Percentiles rank a stretch among this genome's conserved stretches.
Conservation (phyloP, 1,139 yeast genomes). For the Taphrina flavorubra region DNA sequence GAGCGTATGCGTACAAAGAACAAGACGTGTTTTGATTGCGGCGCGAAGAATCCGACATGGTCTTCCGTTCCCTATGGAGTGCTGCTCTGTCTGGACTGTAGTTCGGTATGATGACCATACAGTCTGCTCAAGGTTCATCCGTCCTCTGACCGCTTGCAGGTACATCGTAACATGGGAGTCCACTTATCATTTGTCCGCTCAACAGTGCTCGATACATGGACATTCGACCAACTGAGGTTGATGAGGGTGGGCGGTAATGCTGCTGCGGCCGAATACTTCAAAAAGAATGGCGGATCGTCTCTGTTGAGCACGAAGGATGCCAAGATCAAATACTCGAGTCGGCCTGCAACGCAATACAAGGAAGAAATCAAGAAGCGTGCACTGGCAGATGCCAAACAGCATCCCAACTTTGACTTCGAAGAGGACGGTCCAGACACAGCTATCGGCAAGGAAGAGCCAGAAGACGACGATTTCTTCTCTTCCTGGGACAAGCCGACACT, state of each 20-base stretch:
- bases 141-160: constrained; percentile 44
- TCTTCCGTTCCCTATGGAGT: constrained; percentile 98
- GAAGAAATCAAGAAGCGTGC: constrained; percentile 76
- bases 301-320: constrained; percentile 56
- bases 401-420: constrained; percentile 43
- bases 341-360: constrained; percentile 77
- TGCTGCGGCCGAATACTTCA: constrained; percentile 70
- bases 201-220: constrained; percentile 96
- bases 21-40: constrained; percentile 79
- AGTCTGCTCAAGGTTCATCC: neutral
- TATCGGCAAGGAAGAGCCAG: constrained; percentile 48
- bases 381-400: constrained; percentile 61
- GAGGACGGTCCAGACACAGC: constrained; percentile 37
- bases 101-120: constrained; percentile 70
- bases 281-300: constrained; percentile 62
- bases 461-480: constrained; percentile 80
- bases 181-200: constrained; percentile 96
- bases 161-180: constrained; percentile 94
- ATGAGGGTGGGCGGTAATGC: constrained; percentile 97
- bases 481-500: constrained; percentile 82
- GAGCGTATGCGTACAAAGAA: constrained; percentile 37
- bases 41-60: constrained; percentile 98
- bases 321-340: constrained; percentile 76
- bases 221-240: constrained; percentile 81
- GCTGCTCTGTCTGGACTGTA: constrained; percentile 95